A percentile compares a stretch with the other conserved stretches of the same genome.
phyloP scores from a whole-genome alignment of 2,329 filamentous ascomycete species.

The Cladosporium sp. region DNA sequence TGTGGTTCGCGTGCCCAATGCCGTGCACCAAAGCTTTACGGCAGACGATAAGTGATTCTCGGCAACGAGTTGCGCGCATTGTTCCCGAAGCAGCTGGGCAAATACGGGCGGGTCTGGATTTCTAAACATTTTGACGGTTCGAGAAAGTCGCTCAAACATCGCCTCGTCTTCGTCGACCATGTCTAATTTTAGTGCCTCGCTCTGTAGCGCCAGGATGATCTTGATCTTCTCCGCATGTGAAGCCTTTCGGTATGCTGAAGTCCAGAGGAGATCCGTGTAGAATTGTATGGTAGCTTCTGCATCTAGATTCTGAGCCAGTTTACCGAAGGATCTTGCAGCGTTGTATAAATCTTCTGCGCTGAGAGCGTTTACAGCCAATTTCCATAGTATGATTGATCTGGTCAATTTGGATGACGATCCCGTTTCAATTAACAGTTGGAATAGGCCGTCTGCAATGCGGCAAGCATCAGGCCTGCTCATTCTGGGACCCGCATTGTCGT shows the following conservation, averaged over 20 bases:
- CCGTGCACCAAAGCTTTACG: background rate
- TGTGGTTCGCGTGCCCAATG: background rate
- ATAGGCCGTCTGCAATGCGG: background rate
- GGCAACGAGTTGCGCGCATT: background rate
- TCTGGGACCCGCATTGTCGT: background rate
- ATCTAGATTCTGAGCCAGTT: background rate
- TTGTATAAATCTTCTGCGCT: background rate
- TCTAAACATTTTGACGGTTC: background rate
- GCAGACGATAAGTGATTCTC: background rate
- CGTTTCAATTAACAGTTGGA: background rate
- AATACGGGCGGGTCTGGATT: background rate
- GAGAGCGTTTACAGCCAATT: background rate
- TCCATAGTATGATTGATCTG: slow-evolving; percentile 2
- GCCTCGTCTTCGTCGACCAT: background rate
- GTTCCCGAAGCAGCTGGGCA: background rate
- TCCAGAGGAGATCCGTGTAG: background rate
- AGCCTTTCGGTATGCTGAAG: background rate
- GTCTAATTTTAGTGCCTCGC: slow-evolving; percentile 1
- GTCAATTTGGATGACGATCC: background rate
- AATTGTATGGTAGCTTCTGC: background rate
- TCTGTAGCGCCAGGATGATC: background rate
- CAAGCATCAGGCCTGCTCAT: background rate
- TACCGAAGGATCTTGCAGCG: background rate
- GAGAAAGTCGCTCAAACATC: background rate
- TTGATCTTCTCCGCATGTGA: background rate